Evolutionary conservation across 306 rosid species (phyloP).

Genomic region (Vicia faba): DNA sequence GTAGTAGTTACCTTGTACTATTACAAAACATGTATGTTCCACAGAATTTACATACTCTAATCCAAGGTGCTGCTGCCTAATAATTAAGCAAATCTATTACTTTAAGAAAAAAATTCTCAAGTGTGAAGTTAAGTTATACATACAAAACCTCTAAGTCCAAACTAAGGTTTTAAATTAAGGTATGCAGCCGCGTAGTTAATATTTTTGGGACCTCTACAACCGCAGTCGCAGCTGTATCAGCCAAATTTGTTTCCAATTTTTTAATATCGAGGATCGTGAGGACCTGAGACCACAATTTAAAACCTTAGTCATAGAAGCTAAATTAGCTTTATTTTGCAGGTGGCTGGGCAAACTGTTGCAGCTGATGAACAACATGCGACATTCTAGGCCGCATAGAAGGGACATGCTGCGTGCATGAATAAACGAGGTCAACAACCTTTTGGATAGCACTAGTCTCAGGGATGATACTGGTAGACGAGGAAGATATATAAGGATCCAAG

Average conservation of each 20-base stretch:
- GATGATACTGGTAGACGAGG: constrained; percentile 59
- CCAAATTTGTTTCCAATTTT: not conserved
- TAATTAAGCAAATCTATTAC: constrained; percentile 21
- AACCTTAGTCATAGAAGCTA: not conserved
- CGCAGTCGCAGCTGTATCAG: not conserved
- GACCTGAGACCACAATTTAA: not conserved
- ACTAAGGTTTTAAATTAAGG: not conserved
- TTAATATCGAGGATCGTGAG: not conserved
- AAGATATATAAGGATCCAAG: constrained; percentile 78
- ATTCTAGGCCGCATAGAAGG: constrained; percentile 98
- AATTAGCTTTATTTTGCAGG: constrained; percentile 49
- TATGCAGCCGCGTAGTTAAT: not conserved
- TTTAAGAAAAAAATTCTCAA: not conserved
- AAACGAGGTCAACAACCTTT: constrained; percentile 94
- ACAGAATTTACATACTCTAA: constrained; percentile 23
- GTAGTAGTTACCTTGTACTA: constrained; percentile 13
- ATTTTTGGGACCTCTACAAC: not conserved
- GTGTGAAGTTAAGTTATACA: constrained; percentile 16
- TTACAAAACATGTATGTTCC: constrained; percentile 32
- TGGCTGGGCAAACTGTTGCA: constrained; percentile 73
- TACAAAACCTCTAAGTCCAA: constrained; percentile 18
- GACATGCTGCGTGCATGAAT: constrained; percentile 96
- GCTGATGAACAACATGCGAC: constrained; percentile 98
- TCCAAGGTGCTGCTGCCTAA: constrained; percentile 8
- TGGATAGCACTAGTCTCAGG: constrained; percentile 81